phyloP scores from a whole-genome alignment of 2,329 filamentous ascomycete genomes.

The Hansfordia pulvinata region DNA sequence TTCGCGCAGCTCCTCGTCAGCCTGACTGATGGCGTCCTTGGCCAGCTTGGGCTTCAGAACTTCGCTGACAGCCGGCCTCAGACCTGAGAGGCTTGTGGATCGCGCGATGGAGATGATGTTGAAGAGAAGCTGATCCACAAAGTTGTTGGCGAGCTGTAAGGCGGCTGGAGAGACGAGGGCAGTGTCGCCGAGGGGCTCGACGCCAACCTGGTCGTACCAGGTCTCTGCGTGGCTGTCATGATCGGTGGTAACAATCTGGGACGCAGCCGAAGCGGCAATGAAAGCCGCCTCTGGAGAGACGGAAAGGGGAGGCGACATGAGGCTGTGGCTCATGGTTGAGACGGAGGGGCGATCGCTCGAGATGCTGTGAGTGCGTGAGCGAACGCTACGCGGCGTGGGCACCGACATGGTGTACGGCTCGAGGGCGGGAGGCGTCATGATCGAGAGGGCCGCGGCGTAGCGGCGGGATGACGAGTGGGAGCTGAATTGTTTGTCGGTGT shows the following conservation, averaged over 20 bases:
- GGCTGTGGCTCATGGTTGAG: constrained; percentile 38
- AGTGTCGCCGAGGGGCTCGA: constrained; percentile 51
- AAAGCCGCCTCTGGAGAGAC: constrained; percentile 73
- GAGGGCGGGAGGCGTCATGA: too few species aligned
- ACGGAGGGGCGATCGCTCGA: constrained; percentile 60
- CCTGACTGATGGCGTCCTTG: constrained; percentile 67
- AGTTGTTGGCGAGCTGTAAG: constrained; percentile 71
- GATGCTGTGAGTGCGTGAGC: constrained; percentile 46
- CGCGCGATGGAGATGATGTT: constrained; percentile 72
- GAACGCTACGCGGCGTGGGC: too few species aligned
- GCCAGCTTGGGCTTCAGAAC: constrained; percentile 84
- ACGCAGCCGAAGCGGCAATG: constrained; percentile 77
- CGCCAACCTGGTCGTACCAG: constrained; percentile 55
- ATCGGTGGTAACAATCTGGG: constrained; percentile 82
- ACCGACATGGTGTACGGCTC: too few species aligned
- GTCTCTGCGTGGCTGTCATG: constrained; percentile 62
- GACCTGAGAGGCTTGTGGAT: constrained; percentile 59
- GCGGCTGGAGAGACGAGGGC: constrained; percentile 62
- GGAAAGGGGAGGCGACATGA: constrained; percentile 51
- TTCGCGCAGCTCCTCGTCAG: constrained; percentile 77
- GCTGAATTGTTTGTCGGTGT: too few species aligned
- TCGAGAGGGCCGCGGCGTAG: too few species aligned
- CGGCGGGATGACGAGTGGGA: too few species aligned
- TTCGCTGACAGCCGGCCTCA: constrained; percentile 73
- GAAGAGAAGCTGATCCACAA: constrained; percentile 87